Evolutionary conservation across 2,329 filamentous ascomycete species (phyloP).

Genomic region (Trichoderma endophyticum): DNA sequence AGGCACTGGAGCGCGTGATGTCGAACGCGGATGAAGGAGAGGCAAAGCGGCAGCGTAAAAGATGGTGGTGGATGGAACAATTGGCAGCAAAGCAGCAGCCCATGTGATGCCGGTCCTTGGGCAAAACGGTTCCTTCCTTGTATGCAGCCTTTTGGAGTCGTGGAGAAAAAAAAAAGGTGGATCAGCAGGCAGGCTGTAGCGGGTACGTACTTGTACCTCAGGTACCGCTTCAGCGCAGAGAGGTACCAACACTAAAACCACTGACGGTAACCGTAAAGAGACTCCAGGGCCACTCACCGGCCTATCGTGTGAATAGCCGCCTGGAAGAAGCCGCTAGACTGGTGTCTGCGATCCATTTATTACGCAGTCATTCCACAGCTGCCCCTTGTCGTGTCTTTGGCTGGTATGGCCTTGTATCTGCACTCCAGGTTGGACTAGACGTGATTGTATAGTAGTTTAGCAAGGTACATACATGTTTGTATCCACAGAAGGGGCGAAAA

Average conservation of each 20-base stretch:
- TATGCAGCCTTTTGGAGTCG: slow-evolving; percentile 20
- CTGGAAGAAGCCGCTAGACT: not conserved
- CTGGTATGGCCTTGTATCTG: not conserved
- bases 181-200: slow-evolving; percentile 29
- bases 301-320: slow-evolving; percentile 1
- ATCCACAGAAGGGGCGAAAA: not conserved
- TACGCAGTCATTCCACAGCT: not conserved
- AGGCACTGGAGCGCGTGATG: slow-evolving; percentile 20
- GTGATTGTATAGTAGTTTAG: not conserved
- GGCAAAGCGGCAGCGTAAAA: not conserved
- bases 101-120: slow-evolving; percentile 35
- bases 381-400: not conserved
- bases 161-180: slow-evolving; percentile 24
- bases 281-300: not conserved
- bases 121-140: slow-evolving; percentile 23
- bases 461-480: not conserved
- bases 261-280: not conserved
- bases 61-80: slow-evolving; percentile 13
- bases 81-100: slow-evolving; percentile 26
- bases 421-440: not conserved
- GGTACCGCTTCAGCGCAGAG: not conserved
- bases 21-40: not conserved
- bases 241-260: not conserved
- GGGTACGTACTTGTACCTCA: not conserved
- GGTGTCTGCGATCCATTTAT: not conserved